Base-by-base conservation (phyloP, 805 yeast genomes). In the Candida nemodendra region DNA sequence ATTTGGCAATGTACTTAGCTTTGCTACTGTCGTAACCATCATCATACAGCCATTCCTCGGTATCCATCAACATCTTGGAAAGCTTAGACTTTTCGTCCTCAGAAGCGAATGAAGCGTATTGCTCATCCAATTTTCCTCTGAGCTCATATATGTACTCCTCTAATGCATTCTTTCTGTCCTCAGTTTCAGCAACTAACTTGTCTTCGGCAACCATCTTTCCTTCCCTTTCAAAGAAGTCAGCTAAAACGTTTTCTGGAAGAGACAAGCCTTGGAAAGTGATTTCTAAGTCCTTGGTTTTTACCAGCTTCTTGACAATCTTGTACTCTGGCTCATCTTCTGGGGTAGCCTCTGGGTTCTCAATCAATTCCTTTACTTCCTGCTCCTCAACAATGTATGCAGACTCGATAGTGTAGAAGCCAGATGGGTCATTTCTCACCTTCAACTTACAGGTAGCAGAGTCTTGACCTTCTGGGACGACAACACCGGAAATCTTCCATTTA, bases 1-100 rank as follows among this genome's bases (percentile, higher is more conserved):
- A 89, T 71, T 86, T 90, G 61, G 99, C 98, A 68, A 95, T 82
- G 76, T 91, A 93, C 66, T 84, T 87, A 56, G 93, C 99, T 79
- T 93, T 90, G 59, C 90, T 76, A 47, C 97, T 79, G 66, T 93
- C 99, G 63, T 86, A 89, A 61, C 98, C 98, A 41, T 89, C 99
- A 47, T 85, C 95, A 69, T 93, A 93, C 59, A 93, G 79, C 99
- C 99, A 93, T 62, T 91, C 96, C 77, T 93, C 99, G 51, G 98
- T 80, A 65, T 81, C 83, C 59, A 74, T 64, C 62, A 93, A 77
- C 75, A 84, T 75, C 44, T 70, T 84, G 34, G 76, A 65, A 59
- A 93, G 75, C 61, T 77, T 84, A 49, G 69, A 71, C 79, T 91
- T 91, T 78, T 93, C 99, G 58, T 80, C 88, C 44, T 84, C 95